A percentile compares a stretch with the other conserved stretches of the same genome.
These are phyloP conservation scores for Circinella minor DNA, from an alignment of 371 early-diverging fungal genomes.

Conservation along the genomic window DNA sequence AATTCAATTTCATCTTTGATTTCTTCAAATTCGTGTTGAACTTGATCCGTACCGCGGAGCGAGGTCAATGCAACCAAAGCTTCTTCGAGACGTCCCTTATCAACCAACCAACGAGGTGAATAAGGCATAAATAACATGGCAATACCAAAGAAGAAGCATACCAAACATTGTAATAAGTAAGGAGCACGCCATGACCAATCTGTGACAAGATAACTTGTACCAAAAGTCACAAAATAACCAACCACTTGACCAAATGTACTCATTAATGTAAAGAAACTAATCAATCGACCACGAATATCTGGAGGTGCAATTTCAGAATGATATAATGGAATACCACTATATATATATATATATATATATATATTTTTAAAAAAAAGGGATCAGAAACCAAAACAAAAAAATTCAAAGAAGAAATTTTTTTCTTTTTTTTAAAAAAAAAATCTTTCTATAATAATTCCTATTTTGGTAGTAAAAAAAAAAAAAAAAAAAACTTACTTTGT, in stretches of 20 bases:
- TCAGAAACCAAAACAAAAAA: constrained; percentile 8
- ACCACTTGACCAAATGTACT: constrained; percentile 44
- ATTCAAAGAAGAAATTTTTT: neutral
- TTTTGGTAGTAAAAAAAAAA: neutral
- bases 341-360: no score
- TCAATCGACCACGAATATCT: constrained; percentile 57
- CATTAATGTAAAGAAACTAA: constrained; percentile 46
- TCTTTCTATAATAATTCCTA: constrained; percentile 2
- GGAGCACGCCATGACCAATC: constrained; percentile 52
- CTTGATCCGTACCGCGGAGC: constrained; percentile 34
- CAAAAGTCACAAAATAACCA: constrained; percentile 57
- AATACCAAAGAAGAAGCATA: constrained; percentile 28
- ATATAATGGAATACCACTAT: constrained; percentile 28
- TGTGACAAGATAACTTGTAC: constrained; percentile 38
- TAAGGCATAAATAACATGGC: constrained; percentile 37
- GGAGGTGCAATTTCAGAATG: constrained; percentile 77
- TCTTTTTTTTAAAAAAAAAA: no score
- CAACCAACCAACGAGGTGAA: constrained; percentile 66
- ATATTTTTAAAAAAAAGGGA: no score
- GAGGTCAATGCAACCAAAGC: constrained; percentile 46
- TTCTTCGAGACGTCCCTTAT: constrained; percentile 51
- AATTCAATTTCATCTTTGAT: constrained; percentile 44
- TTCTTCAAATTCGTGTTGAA: constrained; percentile 34
- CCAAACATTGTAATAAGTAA: constrained; percentile 35
- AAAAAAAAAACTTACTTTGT: constrained; percentile 18